A percentile compares a stretch with the other conserved stretches of the same genome.
Conservation (phyloP, 2,329 filamentous ascomycete genomes). For the Neofusicoccum ribis region DNA sequence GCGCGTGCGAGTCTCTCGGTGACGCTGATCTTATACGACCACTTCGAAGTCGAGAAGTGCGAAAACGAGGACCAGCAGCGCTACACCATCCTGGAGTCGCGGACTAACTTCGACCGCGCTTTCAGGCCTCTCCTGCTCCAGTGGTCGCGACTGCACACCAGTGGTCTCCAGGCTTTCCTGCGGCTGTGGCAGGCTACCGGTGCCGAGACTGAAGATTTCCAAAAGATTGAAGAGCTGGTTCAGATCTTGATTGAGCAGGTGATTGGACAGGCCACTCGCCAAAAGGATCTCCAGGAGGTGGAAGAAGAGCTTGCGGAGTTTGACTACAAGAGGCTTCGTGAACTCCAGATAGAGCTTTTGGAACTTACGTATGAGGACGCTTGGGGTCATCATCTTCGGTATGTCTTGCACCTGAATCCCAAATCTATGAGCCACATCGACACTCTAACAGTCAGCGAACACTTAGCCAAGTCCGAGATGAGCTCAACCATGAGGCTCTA, state of each 20-base stretch:
- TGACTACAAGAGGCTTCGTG: slow-evolving; percentile 74
- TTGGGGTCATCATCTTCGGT: slow-evolving; percentile 84
- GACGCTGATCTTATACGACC: slow-evolving; percentile 86
- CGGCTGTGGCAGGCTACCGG: slow-evolving; percentile 89
- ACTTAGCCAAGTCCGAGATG: slow-evolving; percentile 75
- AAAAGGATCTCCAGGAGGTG: slow-evolving; percentile 80
- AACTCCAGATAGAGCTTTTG: slow-evolving; percentile 90
- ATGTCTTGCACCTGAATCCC: slow-evolving; percentile 16
- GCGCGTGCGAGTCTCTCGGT: slow-evolving; percentile 83
- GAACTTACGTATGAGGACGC: slow-evolving; percentile 90
- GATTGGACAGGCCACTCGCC: slow-evolving; percentile 76
- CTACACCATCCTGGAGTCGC: slow-evolving; percentile 72
- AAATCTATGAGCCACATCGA: background rate
- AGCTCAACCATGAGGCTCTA: slow-evolving; percentile 84
- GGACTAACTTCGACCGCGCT: slow-evolving; percentile 77
- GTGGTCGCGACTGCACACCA: slow-evolving; percentile 88
- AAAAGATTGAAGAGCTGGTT: slow-evolving; percentile 88
- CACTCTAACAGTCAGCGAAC: slow-evolving; percentile 25
- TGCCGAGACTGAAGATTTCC: slow-evolving; percentile 82
- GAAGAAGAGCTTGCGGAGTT: slow-evolving; percentile 87
- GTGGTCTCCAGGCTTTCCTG: slow-evolving; percentile 83
- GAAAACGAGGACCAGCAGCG: slow-evolving; percentile 77
- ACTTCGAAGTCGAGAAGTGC: slow-evolving; percentile 88
- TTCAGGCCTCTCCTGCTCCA: slow-evolving; percentile 87
- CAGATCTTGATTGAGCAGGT: slow-evolving; percentile 85